Conservation (phyloP, 2,329 filamentous ascomycete genomes). For the Epicoccum nigrum region DNA sequence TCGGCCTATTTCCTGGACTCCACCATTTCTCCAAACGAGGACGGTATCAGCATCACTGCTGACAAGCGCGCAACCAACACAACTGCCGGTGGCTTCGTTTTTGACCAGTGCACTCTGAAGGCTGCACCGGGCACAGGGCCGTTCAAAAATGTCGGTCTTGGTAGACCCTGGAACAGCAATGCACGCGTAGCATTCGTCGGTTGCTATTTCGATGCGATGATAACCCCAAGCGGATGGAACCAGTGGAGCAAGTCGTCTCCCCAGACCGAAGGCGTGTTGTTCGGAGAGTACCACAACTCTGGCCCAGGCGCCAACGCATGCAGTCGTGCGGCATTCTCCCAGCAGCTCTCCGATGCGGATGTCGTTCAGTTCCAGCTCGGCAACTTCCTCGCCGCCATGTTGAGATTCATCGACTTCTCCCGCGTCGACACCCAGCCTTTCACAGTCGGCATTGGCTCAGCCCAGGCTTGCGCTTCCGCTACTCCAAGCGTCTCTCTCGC, state of each 20-base stretch:
- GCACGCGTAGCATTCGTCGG: conserved; percentile 27
- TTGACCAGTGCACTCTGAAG: conserved; percentile 45
- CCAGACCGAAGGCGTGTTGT: conserved; percentile 26
- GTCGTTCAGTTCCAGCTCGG: conserved; percentile 50
- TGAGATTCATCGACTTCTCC: conserved; percentile 52
- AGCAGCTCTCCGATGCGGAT: conserved; percentile 44
- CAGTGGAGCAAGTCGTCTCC: conserved; percentile 28
- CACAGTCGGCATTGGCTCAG: conserved; percentile 37
- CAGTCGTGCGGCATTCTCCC: conserved; percentile 45
- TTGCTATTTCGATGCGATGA: conserved; percentile 28
- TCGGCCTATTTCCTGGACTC: conserved; percentile 53
- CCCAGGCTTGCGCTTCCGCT: conserved; percentile 29
- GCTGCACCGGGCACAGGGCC: conserved; percentile 36
- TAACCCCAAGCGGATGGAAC: conserved; percentile 28
- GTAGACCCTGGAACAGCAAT: conserved; percentile 30
- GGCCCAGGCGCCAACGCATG: conserved; percentile 44
- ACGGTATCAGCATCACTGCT: conserved; percentile 46
- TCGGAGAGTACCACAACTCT: conserved; percentile 46
- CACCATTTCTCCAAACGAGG: conserved; percentile 47
- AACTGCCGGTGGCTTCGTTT: conserved; percentile 47
- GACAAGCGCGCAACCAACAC: conserved; percentile 50
- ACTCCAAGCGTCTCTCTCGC: conserved; percentile 5
- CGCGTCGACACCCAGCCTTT: conserved; percentile 49
- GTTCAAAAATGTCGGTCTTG: conserved; percentile 39
- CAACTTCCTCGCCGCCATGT: conserved; percentile 49